Conservation (phyloP, 2,329 filamentous ascomycete species). For the Paracoccidioides lutzii region DNA sequence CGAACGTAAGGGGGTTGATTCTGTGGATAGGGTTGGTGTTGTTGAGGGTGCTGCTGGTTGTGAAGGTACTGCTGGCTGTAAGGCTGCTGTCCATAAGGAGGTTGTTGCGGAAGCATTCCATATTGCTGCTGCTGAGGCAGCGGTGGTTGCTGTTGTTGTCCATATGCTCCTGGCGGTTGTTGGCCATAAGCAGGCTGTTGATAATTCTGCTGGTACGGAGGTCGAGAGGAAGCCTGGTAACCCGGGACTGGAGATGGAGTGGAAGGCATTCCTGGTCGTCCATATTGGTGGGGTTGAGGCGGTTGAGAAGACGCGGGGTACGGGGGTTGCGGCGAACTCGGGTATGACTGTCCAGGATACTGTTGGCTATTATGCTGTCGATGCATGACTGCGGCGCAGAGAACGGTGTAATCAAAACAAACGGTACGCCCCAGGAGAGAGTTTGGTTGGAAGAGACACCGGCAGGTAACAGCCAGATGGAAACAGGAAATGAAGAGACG, state of each 20-base stretch:
- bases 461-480: slow-evolving; percentile 2
- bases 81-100: slow-evolving; percentile 19
- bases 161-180: slow-evolving; percentile 27
- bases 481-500: not conserved
- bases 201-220: slow-evolving; percentile 17
- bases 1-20: slow-evolving; percentile 12
- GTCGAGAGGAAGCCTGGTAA: slow-evolving; percentile 9
- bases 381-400: slow-evolving; percentile 21
- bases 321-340: slow-evolving; percentile 23
- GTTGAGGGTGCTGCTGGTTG: slow-evolving; percentile 21
- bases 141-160: slow-evolving; percentile 16
- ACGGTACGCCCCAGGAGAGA: slow-evolving; percentile 1
- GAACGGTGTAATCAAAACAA: slow-evolving; percentile 1
- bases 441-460: not conserved
- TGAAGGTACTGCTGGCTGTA: slow-evolving; percentile 23
- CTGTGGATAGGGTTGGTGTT: slow-evolving; percentile 20
- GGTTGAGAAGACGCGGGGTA: slow-evolving; percentile 23
- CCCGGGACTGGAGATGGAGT: slow-evolving; percentile 15
- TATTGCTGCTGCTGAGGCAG: slow-evolving; percentile 26
- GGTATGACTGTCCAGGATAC: slow-evolving; percentile 24
- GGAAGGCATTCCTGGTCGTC: slow-evolving; percentile 21
- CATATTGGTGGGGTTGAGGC: slow-evolving; percentile 15
- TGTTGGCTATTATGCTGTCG: slow-evolving; percentile 25
- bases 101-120: slow-evolving; percentile 19
- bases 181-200: slow-evolving; percentile 28